Conservation (phyloP, 768 basidiomycete genomes). For the Gyrodon lividus region DNA sequence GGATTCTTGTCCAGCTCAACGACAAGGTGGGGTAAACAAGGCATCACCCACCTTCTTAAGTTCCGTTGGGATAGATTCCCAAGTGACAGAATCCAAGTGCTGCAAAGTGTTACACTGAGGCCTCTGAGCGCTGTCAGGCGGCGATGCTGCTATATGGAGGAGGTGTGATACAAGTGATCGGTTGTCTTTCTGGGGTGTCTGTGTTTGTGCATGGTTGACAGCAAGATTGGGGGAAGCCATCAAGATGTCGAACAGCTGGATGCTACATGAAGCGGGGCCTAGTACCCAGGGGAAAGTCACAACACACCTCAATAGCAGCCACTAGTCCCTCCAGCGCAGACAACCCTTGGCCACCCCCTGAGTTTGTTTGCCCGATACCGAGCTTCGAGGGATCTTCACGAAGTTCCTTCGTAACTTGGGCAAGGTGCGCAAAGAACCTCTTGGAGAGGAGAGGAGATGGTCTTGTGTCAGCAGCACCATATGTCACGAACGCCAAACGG, state of each 20-base stretch:
- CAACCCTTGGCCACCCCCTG: constrained; percentile 52
- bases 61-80: constrained; percentile 61
- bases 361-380: constrained; percentile 57
- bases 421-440: constrained; percentile 52
- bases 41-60: constrained; percentile 51
- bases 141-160: constrained; percentile 58
- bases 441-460: constrained; percentile 57
- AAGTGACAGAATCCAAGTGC: constrained; percentile 49
- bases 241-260: constrained; percentile 43
- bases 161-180: constrained; percentile 43
- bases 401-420: constrained; percentile 43
- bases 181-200: constrained; percentile 27
- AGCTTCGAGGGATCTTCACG: constrained; percentile 45
- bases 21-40: neutral
- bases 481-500: constrained; percentile 56
- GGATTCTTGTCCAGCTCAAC: neutral
- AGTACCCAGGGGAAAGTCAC: neutral
- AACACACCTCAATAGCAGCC: constrained; percentile 62
- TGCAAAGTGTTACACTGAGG: constrained; percentile 55
- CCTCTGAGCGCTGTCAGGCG: constrained; percentile 52
- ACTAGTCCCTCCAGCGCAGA: constrained; percentile 71
- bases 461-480: constrained; percentile 55
- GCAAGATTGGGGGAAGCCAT: constrained; percentile 17
- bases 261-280: constrained; percentile 21
- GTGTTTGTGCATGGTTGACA: constrained; percentile 13